These are phyloP conservation scores for Alternaria metachromatica DNA, from an alignment of 2,329 filamentous ascomycete species.

Conservation along the genomic window DNA sequence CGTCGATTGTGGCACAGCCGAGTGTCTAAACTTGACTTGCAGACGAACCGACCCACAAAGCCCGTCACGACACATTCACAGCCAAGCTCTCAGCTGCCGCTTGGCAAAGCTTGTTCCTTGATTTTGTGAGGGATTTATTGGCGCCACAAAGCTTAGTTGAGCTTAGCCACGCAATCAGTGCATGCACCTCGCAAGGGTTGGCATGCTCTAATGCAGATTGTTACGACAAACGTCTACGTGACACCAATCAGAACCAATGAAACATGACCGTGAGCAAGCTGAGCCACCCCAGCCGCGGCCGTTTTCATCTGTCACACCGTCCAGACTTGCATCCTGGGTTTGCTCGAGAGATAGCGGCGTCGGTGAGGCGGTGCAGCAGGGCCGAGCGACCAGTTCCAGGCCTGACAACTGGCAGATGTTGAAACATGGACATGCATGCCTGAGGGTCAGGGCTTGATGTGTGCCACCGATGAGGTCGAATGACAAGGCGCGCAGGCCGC, in stretches of 20 bases:
- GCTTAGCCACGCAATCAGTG: conserved; percentile 20
- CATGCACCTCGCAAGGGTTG: conserved; percentile 14
- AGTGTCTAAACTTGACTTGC: background rate
- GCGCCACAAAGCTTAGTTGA: conserved; percentile 36
- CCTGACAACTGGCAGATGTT: conserved; percentile 2
- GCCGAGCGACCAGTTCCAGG: conserved; percentile 18
- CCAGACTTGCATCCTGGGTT: background rate
- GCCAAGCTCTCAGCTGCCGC: conserved; percentile 32
- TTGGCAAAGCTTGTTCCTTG: conserved; percentile 38
- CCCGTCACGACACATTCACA: conserved; percentile 16
- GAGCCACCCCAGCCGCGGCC: conserved; percentile 13
- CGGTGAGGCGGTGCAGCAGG: conserved; percentile 22
- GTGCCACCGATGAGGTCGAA: conserved; percentile 1
- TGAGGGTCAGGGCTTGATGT: conserved; percentile 8
- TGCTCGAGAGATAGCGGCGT: background rate
- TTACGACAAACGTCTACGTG: background rate
- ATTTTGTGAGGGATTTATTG: conserved; percentile 32
- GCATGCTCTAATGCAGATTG: conserved; percentile 14
- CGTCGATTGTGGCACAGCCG: conserved; percentile 19
- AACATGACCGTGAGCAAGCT: conserved; percentile 6
- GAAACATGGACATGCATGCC: conserved; percentile 13
- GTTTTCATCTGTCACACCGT: conserved; percentile 7
- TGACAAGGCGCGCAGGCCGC: conserved; percentile 11
- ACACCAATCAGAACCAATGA: conserved; percentile 9
- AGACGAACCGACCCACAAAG: background rate